A percentile compares a stretch with the other conserved stretches of the same genome.
Evolutionary conservation across 2,329 filamentous ascomycete species (phyloP).

Genomic region (Aureobasidium sp.): DNA sequence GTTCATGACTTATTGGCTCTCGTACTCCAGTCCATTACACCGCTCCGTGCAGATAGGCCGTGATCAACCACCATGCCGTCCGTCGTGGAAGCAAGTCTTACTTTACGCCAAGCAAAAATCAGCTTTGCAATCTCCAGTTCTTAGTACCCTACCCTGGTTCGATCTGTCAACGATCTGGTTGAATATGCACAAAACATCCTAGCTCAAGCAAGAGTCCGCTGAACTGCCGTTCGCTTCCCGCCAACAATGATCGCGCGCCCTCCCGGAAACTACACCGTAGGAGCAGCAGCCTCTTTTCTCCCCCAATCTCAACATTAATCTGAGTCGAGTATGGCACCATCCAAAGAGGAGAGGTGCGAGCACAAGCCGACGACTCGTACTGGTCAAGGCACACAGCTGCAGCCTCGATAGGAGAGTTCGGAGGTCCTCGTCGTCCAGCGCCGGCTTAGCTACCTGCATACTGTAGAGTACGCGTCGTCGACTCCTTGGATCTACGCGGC

Average conservation of each 20-base stretch:
- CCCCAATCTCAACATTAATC: slow-evolving; percentile 1
- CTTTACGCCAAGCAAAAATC: background rate
- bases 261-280: background rate
- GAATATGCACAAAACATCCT: slow-evolving; percentile 6
- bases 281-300: background rate
- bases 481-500: background rate
- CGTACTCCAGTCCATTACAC: background rate
- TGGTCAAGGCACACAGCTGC: background rate
- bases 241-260: slow-evolving; percentile 1
- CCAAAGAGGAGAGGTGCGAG: background rate
- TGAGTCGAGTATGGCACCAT: background rate
- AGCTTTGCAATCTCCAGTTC: background rate
- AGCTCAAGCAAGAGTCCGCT: background rate
- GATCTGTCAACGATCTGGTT: background rate
- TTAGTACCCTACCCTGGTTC: background rate
- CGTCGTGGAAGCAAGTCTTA: background rate
- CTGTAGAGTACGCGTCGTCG: background rate
- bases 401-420: background rate
- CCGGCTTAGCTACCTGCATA: background rate
- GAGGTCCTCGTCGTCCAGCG: background rate
- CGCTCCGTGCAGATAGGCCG: background rate
- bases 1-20: background rate
- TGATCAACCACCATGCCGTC: background rate
- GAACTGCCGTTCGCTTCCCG: slow-evolving; percentile 7
- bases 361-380: background rate